phyloP scores from a whole-genome alignment of 1,284 basidiomycete genomes.

The Naganishia albida region DNA sequence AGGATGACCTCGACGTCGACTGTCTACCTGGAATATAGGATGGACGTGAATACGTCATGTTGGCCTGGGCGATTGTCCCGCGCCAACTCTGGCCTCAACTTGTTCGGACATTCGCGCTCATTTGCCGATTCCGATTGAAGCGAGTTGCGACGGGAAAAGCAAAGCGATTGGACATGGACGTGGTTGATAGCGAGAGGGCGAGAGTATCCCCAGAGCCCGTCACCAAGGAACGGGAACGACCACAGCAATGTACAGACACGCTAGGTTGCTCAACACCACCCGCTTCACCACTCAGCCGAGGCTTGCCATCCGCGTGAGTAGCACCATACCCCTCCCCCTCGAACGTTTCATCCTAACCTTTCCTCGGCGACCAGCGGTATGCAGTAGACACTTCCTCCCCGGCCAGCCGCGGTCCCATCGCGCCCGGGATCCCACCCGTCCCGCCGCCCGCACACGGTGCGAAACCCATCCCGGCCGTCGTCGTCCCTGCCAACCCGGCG shows the following conservation, averaged over 20 bases:
- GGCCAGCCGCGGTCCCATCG: conserved; percentile 12
- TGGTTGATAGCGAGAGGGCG: not conserved
- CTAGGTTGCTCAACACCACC: conserved; percentile 21
- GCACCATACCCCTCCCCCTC: too few species aligned
- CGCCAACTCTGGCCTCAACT: too few species aligned
- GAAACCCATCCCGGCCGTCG: conserved; percentile 26
- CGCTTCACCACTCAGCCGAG: conserved; percentile 13
- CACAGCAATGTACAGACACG: conserved; percentile 18
- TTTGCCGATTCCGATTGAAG: too few species aligned
- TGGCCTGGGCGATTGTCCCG: too few species aligned
- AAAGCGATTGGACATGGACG: not conserved
- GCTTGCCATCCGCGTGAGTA: conserved; percentile 13
- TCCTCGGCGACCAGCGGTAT: conserved; percentile 1
- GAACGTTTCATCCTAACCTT: not conserved
- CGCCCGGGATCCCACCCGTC: conserved; percentile 25
- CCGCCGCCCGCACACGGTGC: conserved; percentile 20
- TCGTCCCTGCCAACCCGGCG: conserved; percentile 20
- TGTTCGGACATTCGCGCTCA: too few species aligned
- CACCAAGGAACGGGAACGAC: not conserved
- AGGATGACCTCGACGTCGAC: too few species aligned
- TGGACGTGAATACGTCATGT: too few species aligned
- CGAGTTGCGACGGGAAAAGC: too few species aligned
- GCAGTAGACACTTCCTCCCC: conserved; percentile 17
- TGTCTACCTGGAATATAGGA: too few species aligned
- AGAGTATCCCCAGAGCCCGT: not conserved